Percentiles rank a stretch among this genome's conserved stretches.
phyloP scores from a whole-genome alignment of 768 basidiomycete species.

The Pluteus cervinus region DNA sequence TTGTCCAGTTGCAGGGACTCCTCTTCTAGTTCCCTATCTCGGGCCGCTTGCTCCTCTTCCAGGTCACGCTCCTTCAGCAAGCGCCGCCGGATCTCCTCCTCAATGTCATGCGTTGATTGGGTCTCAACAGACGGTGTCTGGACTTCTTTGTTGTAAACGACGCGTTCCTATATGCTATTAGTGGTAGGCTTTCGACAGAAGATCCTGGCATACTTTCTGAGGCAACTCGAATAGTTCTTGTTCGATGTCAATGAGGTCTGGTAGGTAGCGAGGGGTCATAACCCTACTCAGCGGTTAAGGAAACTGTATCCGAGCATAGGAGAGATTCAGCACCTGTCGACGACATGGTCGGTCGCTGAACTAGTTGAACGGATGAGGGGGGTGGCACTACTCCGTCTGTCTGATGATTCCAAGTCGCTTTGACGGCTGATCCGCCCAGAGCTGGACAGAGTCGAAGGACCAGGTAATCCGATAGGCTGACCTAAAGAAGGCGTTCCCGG shows the following conservation, averaged over 20 bases:
- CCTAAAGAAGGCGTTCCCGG: constrained; percentile 62
- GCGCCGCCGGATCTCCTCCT: constrained; percentile 73
- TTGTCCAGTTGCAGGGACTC: constrained; percentile 79
- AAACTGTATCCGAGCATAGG: constrained; percentile 4
- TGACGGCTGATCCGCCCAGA: constrained; percentile 68
- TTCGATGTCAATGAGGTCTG: constrained; percentile 85
- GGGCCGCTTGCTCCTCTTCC: constrained; percentile 48
- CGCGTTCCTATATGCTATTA: constrained; percentile 49
- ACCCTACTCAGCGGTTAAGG: constrained; percentile 33
- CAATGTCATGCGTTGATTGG: constrained; percentile 42
- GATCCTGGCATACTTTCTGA: constrained; percentile 52
- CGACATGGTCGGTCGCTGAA: constrained; percentile 59
- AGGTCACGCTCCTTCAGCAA: constrained; percentile 61
- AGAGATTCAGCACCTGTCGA: constrained; percentile 57
- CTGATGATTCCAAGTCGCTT: constrained; percentile 56
- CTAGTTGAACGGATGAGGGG: constrained; percentile 41
- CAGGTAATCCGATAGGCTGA: constrained; percentile 29
- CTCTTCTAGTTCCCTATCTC: constrained; percentile 76
- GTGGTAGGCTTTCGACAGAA: background rate
- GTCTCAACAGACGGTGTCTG: constrained; percentile 68
- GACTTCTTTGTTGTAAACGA: constrained; percentile 80
- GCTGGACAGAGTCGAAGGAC: constrained; percentile 26
- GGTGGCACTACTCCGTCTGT: constrained; percentile 35
- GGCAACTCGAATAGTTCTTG: constrained; percentile 90
- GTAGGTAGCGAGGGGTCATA: constrained; percentile 57